These are phyloP conservation scores for Knoxia roxburghii DNA, from an alignment of 257 asterid genomes.

Conservation along the genomic window DNA sequence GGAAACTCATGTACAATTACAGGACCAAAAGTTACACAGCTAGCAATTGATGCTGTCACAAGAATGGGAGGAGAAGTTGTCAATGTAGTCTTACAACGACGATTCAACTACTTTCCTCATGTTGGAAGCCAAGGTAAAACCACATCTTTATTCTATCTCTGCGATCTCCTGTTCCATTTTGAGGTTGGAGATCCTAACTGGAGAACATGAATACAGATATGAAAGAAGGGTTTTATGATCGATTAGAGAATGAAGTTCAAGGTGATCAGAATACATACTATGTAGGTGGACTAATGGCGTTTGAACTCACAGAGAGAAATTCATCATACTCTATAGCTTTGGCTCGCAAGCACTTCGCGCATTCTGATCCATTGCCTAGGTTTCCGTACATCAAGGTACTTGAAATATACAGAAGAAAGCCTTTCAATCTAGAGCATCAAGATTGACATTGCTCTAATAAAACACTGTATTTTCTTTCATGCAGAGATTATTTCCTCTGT, in stretches of 20 bases:
- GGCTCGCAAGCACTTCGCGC: constrained; percentile 50
- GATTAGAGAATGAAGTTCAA: constrained; percentile 56
- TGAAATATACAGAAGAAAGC: constrained; percentile 14
- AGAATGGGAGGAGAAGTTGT: constrained; percentile 69
- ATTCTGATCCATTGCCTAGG: constrained; percentile 45
- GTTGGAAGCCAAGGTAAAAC: constrained; percentile 58
- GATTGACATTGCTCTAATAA: not conserved
- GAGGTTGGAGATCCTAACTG: not conserved
- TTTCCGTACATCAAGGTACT: constrained; percentile 74
- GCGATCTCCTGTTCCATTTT: not conserved
- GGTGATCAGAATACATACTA: constrained; percentile 72
- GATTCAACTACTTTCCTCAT: constrained; percentile 77
- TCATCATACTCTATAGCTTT: constrained; percentile 65
- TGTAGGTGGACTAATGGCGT: constrained; percentile 81
- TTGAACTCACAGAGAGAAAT: constrained; percentile 87
- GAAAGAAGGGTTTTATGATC: constrained; percentile 64
- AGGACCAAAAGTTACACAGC: constrained; percentile 44
- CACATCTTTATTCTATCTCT: constrained; percentile 1
- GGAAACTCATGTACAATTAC: constrained; percentile 53
- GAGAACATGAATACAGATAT: constrained; percentile 38
- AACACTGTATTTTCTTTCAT: constrained; percentile 13
- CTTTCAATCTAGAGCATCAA: not conserved
- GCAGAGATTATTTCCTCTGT: constrained; percentile 59
- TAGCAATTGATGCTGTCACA: constrained; percentile 55
- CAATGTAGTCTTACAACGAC: constrained; percentile 42